Conservation (phyloP, 768 basidiomycete genomes). For the Xerocomus potaroensis region DNA sequence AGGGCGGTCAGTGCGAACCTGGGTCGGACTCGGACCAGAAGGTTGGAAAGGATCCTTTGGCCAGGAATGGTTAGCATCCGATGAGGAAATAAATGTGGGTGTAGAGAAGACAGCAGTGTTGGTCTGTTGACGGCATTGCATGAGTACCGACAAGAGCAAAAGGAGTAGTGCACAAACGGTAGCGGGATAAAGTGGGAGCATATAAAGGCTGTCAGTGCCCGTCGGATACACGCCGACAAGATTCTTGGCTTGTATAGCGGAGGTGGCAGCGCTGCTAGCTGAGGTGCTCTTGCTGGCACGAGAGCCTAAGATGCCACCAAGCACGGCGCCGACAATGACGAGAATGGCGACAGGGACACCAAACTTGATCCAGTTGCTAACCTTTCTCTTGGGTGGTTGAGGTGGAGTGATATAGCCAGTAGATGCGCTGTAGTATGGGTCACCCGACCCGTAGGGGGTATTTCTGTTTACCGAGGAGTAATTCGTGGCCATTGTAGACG, state of each 20-base stretch:
- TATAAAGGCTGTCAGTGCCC: slow-evolving; percentile 72
- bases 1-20: slow-evolving; percentile 74
- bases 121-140: slow-evolving; percentile 43
- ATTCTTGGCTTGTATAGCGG: slow-evolving; percentile 55
- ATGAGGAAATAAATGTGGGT: slow-evolving; percentile 67
- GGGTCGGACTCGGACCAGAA: slow-evolving; percentile 53
- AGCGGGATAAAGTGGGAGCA: slow-evolving; percentile 83
- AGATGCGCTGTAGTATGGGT: slow-evolving; percentile 67
- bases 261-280: slow-evolving; percentile 38
- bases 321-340: slow-evolving; percentile 60
- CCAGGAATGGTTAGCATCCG: slow-evolving; percentile 57
- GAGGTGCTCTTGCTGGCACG: slow-evolving; percentile 42
- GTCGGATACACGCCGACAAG: slow-evolving; percentile 68
- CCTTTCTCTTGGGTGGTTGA: slow-evolving; percentile 43
- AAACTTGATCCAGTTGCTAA: slow-evolving; percentile 72
- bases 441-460: slow-evolving; percentile 55
- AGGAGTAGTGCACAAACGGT: slow-evolving; percentile 57
- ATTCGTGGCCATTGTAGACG: slow-evolving; percentile 36
- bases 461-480: slow-evolving; percentile 33
- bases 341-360: slow-evolving; percentile 64
- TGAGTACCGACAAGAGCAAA: neutral
- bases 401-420: slow-evolving; percentile 62
- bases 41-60: slow-evolving; percentile 76
- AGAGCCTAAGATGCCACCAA: slow-evolving; percentile 79
- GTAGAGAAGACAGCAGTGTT: slow-evolving; percentile 65